Percentiles rank a stretch among this genome's conserved stretches.
Conservation (phyloP, 2,329 filamentous ascomycete genomes). For the Xylaria arbuscula region DNA sequence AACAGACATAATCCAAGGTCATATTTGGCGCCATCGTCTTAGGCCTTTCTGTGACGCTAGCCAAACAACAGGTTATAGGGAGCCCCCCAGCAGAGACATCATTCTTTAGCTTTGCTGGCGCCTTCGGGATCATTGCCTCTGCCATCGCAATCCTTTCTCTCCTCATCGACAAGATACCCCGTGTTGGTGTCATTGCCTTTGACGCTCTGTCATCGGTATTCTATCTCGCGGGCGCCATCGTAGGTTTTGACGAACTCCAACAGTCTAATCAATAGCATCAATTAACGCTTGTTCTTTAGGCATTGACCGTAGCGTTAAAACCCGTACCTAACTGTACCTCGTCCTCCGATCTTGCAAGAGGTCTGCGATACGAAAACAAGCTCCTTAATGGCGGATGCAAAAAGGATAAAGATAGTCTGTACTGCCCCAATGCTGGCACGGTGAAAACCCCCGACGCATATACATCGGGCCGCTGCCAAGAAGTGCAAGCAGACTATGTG, state of each 20-base stretch:
- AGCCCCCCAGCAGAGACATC: constrained; percentile 48
- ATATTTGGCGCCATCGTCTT: constrained; percentile 50
- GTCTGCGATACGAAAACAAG: constrained; percentile 42
- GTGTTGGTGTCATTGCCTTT: constrained; percentile 41
- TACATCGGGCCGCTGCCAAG: constrained; percentile 43
- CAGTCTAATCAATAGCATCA: neutral
- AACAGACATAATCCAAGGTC: constrained; percentile 40
- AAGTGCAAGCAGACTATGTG: constrained; percentile 48
- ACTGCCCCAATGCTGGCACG: constrained; percentile 39
- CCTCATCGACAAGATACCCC: constrained; percentile 48
- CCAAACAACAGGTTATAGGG: constrained; percentile 48
- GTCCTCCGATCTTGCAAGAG: neutral
- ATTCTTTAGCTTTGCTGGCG: constrained; percentile 50
- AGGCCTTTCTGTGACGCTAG: constrained; percentile 49
- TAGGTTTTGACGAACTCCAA: constrained; percentile 35
- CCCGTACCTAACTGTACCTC: constrained; percentile 46
- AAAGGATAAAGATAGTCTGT: neutral
- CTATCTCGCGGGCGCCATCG: constrained; percentile 51
- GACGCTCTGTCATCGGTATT: constrained; percentile 49
- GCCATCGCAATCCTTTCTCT: constrained; percentile 45
- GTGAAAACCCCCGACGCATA: constrained; percentile 15
- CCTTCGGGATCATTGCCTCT: constrained; percentile 50
- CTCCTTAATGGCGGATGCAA: constrained; percentile 49
- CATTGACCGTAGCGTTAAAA: constrained; percentile 49
- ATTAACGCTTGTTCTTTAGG: constrained; percentile 35